phyloP scores from a whole-genome alignment of 495 filamentous ascomycete species.

The Penicillium diatomitis region DNA sequence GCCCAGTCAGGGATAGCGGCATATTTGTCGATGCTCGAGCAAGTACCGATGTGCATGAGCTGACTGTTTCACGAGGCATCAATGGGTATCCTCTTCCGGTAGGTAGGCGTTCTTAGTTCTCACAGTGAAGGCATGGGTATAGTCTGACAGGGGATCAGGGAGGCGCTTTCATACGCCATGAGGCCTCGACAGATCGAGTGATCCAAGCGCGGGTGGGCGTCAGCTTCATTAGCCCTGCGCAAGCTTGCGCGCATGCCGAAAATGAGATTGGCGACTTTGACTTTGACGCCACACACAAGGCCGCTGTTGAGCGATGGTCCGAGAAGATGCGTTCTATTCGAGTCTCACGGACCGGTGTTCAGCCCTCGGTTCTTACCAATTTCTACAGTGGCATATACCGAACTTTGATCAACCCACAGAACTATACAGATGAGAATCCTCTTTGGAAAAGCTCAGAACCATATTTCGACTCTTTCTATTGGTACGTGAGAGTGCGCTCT shows the following conservation, averaged over 20 bases:
- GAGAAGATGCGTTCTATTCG: conserved; percentile 46
- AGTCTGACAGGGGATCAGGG: conserved; percentile 24
- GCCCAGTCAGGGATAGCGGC: conserved; percentile 31
- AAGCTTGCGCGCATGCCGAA: conserved; percentile 55
- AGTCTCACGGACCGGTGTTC: conserved; percentile 37
- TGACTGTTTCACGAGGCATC: conserved; percentile 58
- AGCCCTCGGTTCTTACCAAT: conserved; percentile 49
- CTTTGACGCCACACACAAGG: conserved; percentile 30
- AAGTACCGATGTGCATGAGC: conserved; percentile 36
- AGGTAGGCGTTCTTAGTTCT: conserved; percentile 1
- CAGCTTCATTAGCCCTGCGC: conserved; percentile 56
- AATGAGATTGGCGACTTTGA: conserved; percentile 48
- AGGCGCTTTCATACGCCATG: conserved; percentile 57
- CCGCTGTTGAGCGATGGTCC: conserved; percentile 39
- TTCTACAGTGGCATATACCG: conserved; percentile 47
- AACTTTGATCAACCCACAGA: conserved; percentile 61
- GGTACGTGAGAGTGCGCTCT: conserved; percentile 25
- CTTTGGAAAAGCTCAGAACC: conserved; percentile 60
- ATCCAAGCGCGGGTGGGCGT: conserved; percentile 60
- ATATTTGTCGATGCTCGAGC: conserved; percentile 37
- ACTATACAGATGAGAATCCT: conserved; percentile 68
- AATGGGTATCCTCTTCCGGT: conserved; percentile 62
- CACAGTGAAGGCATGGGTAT: not conserved
- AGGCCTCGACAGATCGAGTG: conserved; percentile 24
- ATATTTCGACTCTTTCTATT: conserved; percentile 47